phyloP scores from a whole-genome alignment of 768 basidiomycete genomes.

The Clitopilus passeckerianus region DNA sequence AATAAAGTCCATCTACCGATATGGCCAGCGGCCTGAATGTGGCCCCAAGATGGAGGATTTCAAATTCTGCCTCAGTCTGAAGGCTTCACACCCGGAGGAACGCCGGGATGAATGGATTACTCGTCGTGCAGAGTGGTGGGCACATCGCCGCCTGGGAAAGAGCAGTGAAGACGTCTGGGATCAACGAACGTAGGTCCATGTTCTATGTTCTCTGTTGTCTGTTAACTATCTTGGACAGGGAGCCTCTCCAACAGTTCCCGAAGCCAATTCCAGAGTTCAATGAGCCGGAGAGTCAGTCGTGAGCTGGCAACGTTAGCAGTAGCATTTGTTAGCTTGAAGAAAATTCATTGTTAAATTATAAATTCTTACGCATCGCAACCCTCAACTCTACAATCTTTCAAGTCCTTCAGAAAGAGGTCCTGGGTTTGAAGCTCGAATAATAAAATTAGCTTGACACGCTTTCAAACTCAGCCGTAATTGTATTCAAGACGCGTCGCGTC shows the following conservation, averaged over 20 bases:
- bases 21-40: slow-evolving; percentile 72
- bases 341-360: background rate
- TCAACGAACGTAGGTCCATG: slow-evolving; percentile 60
- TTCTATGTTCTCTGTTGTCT: background rate
- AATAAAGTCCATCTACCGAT: slow-evolving; percentile 81
- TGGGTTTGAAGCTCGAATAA: background rate
- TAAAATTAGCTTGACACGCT: slow-evolving; percentile 19
- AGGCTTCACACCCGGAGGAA: slow-evolving; percentile 71
- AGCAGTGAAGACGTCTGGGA: slow-evolving; percentile 98
- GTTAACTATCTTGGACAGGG: slow-evolving; percentile 23
- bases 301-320: background rate
- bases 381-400: too few species aligned
- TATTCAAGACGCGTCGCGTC: slow-evolving; percentile 40
- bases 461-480: slow-evolving; percentile 38
- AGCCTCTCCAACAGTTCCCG: slow-evolving; percentile 48
- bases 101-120: slow-evolving; percentile 81
- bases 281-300: background rate
- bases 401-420: too few species aligned
- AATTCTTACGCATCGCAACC: background rate
- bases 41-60: slow-evolving; percentile 81
- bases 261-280: slow-evolving; percentile 19
- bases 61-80: slow-evolving; percentile 90
- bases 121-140: slow-evolving; percentile 94
- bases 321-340: background rate
- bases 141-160: slow-evolving; percentile 60